Evolutionary conservation across 164 flowering plant genomes (phyloP), one percentile per base, ranked within the genome.

Genomic region (Taxillus chinensis): DNA sequence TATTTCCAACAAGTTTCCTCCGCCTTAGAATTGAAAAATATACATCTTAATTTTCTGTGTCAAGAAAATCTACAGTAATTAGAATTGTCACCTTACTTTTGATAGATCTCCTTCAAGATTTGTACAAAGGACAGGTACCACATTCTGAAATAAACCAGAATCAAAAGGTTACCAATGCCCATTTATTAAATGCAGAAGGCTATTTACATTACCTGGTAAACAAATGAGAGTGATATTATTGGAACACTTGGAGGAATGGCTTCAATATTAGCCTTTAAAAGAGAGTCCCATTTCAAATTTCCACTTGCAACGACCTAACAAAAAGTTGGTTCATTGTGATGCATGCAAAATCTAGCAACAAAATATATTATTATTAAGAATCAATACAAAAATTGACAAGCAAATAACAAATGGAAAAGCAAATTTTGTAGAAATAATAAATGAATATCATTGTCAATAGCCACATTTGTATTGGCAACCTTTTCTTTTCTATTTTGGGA

Each of bases 211-310:
- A 85, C 98, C 84, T 92, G 98, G 74, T 89, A 92, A 60, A 92
- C 98, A 78, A 86, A 92, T 68, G 98, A 86, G 60, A 92, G 90
- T 50, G 89, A 86, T 73, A 92, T 78, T 64, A 92, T 85, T 40
- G 98, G 98, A 72, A 92, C 77, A 68, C 95, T 92, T 66, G 64
- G 66, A 57, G 98, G 98, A 64, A 82, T 86, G 39, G 96, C 98
- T 78, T 74, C 83, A 71, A 87, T 80, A 70, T 90, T 87, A 61
- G 87, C 84, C 79, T 77, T 81, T 57, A 84, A 67, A 70, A 92
- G 96, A 75, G 84, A 82, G 64, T 82, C 82, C 90, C 80, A 83
- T 5, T 92, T 86, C 65, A 92, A 74, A 68, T 80, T 74, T 58
- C 92, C 90, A 77, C 92, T 75, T 11, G 95, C 86, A 63, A 81